These are phyloP conservation scores for Podaxis sp. DNA, from an alignment of 768 basidiomycete species.

Conservation along the genomic window DNA sequence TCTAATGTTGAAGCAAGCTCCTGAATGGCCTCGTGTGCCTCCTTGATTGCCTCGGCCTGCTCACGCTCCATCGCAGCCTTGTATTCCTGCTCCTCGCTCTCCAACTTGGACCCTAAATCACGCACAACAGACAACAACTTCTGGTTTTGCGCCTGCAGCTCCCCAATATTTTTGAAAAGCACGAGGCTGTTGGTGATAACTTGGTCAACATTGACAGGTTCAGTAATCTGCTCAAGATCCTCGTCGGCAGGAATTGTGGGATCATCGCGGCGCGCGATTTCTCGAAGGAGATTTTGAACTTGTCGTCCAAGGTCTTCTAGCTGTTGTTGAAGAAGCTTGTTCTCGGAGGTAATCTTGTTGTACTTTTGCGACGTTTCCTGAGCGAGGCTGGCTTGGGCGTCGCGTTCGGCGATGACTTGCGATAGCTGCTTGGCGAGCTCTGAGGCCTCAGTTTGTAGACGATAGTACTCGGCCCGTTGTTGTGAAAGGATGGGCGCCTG, in stretches of 20 bases:
- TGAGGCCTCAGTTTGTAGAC: conserved; percentile 74
- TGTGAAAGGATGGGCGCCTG: conserved; percentile 90
- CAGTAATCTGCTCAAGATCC: conserved; percentile 44
- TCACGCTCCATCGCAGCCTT: conserved; percentile 68
- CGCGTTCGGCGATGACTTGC: conserved; percentile 73
- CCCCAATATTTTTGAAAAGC: conserved; percentile 75
- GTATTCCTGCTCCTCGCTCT: conserved; percentile 79
- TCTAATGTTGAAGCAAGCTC: conserved; percentile 79
- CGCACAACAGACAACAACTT: conserved; percentile 82
- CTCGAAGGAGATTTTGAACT: conserved; percentile 75
- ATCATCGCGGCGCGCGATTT: conserved; percentile 81
- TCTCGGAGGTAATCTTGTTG: conserved; percentile 56
- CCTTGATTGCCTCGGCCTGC: conserved; percentile 76
- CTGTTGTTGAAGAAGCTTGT: conserved; percentile 69
- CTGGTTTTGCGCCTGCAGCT: conserved; percentile 91
- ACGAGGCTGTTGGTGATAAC: conserved; percentile 91
- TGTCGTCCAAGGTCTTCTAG: conserved; percentile 84
- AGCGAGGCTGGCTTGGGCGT: conserved; percentile 53
- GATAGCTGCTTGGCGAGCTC: conserved; percentile 82
- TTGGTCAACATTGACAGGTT: conserved; percentile 57
- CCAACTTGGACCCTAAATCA: conserved; percentile 82
- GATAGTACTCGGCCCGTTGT: conserved; percentile 88
- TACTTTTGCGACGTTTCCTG: conserved; percentile 67
- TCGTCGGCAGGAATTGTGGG: conserved; percentile 76
- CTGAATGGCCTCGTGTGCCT: conserved; percentile 87